Evolutionary conservation across 148 eudicot genomes (phyloP).

Genomic region (Fallopia convolvulus): DNA sequence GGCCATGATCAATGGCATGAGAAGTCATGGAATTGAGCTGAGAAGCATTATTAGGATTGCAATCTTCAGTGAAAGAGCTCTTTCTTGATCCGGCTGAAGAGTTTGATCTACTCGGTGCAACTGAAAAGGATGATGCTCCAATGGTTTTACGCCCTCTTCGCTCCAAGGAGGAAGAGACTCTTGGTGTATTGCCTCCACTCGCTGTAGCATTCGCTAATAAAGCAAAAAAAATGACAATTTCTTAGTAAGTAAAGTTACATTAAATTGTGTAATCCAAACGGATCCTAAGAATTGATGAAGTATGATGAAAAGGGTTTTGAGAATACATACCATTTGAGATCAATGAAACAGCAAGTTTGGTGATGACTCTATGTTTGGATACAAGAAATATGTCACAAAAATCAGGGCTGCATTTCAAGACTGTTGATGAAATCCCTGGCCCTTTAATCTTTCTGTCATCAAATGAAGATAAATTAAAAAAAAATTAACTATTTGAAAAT

Average conservation of each 20-base stretch:
- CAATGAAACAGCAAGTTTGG: conserved; percentile 23
- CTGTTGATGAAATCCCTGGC: conserved; percentile 32
- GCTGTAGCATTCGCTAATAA: not conserved
- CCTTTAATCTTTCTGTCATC: conserved; percentile 35
- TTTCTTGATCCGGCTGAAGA: not conserved
- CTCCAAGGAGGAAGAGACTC: not conserved
- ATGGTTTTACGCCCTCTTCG: conserved; percentile 8
- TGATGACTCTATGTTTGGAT: conserved; percentile 27
- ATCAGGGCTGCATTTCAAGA: conserved; percentile 44
- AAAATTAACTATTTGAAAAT: not conserved
- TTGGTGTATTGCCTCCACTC: conserved; percentile 1
- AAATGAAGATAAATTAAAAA: not conserved
- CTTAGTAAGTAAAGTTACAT: not conserved
- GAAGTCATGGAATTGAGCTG: not conserved
- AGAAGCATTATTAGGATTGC: not conserved
- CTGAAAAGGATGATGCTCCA: conserved; percentile 10
- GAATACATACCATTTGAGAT: conserved; percentile 26
- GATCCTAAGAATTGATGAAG: no score
- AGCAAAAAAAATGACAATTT: not conserved
- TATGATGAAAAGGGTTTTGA: not conserved
- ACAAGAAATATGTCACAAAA: conserved; percentile 36
- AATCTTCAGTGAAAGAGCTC: conserved; percentile 4
- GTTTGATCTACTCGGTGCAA: conserved; percentile 4
- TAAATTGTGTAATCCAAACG: no score
- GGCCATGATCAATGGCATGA: not conserved